A percentile compares a stretch with the other conserved stretches of the same genome.
Conservation (phyloP, 2,329 filamentous ascomycete genomes). For the Penicillium olsonii region DNA sequence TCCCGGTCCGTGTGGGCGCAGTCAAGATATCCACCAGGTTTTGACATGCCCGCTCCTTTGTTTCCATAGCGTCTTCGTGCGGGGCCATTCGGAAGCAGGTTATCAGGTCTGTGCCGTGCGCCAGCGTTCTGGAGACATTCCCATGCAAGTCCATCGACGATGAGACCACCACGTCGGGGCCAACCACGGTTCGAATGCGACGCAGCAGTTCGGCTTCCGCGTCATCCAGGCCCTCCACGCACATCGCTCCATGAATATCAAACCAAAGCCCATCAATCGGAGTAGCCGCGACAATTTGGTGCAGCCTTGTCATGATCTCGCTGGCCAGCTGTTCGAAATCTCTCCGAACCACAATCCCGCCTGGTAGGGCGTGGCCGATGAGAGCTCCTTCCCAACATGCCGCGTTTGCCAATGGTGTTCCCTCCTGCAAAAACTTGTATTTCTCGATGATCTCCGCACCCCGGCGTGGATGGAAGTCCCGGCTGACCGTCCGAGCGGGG, state of each 20-base stretch:
- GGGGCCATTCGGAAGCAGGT: slow-evolving; percentile 58
- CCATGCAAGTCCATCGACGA: slow-evolving; percentile 60
- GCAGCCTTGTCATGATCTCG: slow-evolving; percentile 46
- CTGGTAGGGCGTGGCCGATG: slow-evolving; percentile 55
- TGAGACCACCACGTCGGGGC: slow-evolving; percentile 51
- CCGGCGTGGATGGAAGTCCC: slow-evolving; percentile 53
- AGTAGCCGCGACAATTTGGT: slow-evolving; percentile 33
- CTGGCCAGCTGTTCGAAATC: slow-evolving; percentile 50
- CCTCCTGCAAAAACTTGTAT: slow-evolving; percentile 50
- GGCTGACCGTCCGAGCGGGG: slow-evolving; percentile 50
- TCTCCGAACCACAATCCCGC: slow-evolving; percentile 49
- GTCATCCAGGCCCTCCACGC: slow-evolving; percentile 53
- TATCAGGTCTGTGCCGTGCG: slow-evolving; percentile 53
- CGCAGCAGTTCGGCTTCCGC: slow-evolving; percentile 51
- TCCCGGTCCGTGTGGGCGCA: background rate
- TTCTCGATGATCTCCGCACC: slow-evolving; percentile 47
- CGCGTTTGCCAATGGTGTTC: slow-evolving; percentile 43
- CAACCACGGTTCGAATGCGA: slow-evolving; percentile 50
- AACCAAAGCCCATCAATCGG: slow-evolving; percentile 55
- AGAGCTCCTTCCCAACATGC: slow-evolving; percentile 55
- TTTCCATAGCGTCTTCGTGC: slow-evolving; percentile 54
- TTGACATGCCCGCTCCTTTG: slow-evolving; percentile 53
- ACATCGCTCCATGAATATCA: slow-evolving; percentile 60
- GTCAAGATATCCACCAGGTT: slow-evolving; percentile 49
- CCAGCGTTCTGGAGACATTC: slow-evolving; percentile 54